Evolutionary conservation across 169 alveolate species (phyloP).

Genomic region (Plasmodium cynomolgi): DNA sequence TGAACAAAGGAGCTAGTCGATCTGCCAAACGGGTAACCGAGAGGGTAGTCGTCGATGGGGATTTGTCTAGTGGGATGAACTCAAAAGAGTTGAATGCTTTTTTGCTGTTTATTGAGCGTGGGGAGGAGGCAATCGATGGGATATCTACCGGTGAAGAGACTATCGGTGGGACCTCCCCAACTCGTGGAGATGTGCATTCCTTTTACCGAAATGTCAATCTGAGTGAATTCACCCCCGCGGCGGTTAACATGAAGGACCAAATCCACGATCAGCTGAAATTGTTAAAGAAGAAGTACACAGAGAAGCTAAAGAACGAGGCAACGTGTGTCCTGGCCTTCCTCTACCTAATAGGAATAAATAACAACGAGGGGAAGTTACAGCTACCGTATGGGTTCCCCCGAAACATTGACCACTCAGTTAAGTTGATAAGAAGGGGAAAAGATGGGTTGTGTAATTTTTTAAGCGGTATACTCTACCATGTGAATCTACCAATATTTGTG

Average conservation of each 20-base stretch:
- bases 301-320: conserved; percentile 50
- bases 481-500: conserved; percentile 88
- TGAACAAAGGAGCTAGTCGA: not conserved
- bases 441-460: conserved; percentile 88
- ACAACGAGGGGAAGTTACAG: conserved; percentile 80
- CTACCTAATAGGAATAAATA: conserved; percentile 86
- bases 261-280: conserved; percentile 64
- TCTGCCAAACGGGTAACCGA: not conserved
- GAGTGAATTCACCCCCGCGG: conserved; percentile 44
- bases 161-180: not conserved
- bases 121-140: not conserved
- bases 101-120: not conserved
- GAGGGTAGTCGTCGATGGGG: not conserved
- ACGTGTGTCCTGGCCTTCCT: conserved; percentile 85
- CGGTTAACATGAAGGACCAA: conserved; percentile 17
- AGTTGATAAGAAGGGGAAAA: conserved; percentile 81
- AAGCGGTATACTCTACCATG: conserved; percentile 82
- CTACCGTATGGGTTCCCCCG: conserved; percentile 92
- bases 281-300: conserved; percentile 17
- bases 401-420: conserved; percentile 80
- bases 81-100: not conserved
- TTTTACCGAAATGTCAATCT: conserved; percentile 14
- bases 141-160: not conserved
- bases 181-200: not conserved
- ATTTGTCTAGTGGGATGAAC: not conserved